These are phyloP conservation scores for Torulaspora globosa DNA, from an alignment of 1,139 yeast species.

Conservation along the genomic window DNA sequence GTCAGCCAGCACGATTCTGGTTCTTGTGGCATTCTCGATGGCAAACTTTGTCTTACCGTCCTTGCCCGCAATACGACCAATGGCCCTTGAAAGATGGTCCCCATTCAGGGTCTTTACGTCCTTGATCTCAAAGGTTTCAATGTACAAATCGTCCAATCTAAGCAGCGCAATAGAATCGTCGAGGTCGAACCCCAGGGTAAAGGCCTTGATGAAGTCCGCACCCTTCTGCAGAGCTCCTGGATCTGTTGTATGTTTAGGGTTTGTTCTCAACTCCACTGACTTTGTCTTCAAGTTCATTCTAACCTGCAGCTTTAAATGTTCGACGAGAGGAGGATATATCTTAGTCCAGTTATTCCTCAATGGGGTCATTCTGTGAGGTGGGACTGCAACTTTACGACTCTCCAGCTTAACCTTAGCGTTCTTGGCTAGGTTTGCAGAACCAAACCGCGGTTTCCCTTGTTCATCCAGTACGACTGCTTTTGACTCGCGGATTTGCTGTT, in stretches of 20 bases:
- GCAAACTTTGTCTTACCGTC: constrained; percentile 99
- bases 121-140: constrained; percentile 93
- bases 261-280: constrained; percentile 83
- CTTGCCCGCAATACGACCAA: constrained; percentile 99
- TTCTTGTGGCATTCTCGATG: constrained; percentile 95
- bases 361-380: constrained; percentile 96
- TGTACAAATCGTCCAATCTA: constrained; percentile 90
- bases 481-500: constrained; percentile 37
- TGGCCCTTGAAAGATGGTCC: constrained; percentile 95
- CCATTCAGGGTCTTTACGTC: constrained; percentile 95
- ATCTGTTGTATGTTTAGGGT: constrained; percentile 73
- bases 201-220: constrained; percentile 92
- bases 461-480: constrained; percentile 72
- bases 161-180: constrained; percentile 95
- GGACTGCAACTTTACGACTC: constrained; percentile 84
- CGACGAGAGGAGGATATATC: constrained; percentile 92
- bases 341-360: constrained; percentile 86
- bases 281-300: constrained; percentile 86
- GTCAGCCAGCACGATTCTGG: constrained; percentile 96
- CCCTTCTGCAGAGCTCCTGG: constrained; percentile 96
- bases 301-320: constrained; percentile 88
- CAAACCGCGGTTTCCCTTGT: constrained; percentile 84
- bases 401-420: constrained; percentile 68
- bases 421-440: constrained; percentile 64
- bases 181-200: constrained; percentile 90